Evolutionary conservation across 345 rosid genomes (phyloP).

Genomic region (Crucihimalaya himalaica): DNA sequence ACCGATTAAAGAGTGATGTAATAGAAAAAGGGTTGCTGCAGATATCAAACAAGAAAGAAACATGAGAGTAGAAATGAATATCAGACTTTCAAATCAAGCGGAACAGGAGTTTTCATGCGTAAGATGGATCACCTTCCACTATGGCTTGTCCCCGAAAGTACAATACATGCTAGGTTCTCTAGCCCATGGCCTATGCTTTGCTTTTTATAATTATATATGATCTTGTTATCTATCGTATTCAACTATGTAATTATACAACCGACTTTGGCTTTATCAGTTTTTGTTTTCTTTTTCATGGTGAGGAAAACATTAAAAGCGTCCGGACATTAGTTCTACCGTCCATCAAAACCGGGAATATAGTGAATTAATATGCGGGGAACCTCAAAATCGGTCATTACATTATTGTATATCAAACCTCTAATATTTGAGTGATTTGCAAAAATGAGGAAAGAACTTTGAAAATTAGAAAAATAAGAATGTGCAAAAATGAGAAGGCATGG

Average conservation of each 20-base stretch:
- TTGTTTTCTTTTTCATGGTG: neutral
- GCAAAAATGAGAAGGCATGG: neutral
- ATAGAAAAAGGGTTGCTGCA: conserved; percentile 6
- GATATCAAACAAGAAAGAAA: neutral
- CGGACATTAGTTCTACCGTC: neutral
- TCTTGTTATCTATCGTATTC: conserved; percentile 28
- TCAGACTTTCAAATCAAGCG: conserved; percentile 33
- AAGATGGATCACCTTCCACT: conserved; percentile 41
- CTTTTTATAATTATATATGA: conserved; percentile 33
- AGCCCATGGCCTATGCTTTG: conserved; percentile 28
- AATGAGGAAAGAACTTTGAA: neutral
- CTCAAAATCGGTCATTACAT: neutral
- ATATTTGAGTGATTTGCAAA: neutral
- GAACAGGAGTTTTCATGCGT: conserved; percentile 35
- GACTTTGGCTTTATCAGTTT: neutral
- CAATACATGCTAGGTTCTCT: conserved; percentile 32
- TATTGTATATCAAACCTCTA: neutral
- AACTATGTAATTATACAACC: conserved; percentile 15
- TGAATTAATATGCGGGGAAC: neutral
- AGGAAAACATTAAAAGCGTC: neutral
- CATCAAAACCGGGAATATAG: neutral
- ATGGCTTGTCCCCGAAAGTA: conserved; percentile 42
- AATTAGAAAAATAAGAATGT: neutral
- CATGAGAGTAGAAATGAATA: conserved; percentile 19
- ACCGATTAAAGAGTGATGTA: conserved; percentile 3